phyloP scores from a whole-genome alignment of 768 basidiomycete genomes.

The Grammothele lineata region DNA sequence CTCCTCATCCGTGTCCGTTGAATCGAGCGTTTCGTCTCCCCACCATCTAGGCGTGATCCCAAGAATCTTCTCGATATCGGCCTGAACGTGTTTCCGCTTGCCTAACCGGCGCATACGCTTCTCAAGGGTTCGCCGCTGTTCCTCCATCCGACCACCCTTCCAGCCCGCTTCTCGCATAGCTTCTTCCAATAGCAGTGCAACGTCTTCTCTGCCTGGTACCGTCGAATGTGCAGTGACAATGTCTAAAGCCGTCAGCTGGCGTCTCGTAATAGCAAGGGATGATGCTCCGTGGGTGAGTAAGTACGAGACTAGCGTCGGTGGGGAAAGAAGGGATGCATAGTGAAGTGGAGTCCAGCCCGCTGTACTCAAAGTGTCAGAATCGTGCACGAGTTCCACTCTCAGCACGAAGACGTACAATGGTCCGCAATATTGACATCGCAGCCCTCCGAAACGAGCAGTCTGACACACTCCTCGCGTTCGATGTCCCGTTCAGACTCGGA shows the following conservation, averaged over 20 bases:
- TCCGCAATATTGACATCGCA: slow-evolving; percentile 60
- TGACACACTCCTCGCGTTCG: slow-evolving; percentile 87
- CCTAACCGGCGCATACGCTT: slow-evolving; percentile 50
- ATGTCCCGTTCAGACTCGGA: slow-evolving; percentile 78
- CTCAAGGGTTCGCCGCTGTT: slow-evolving; percentile 56
- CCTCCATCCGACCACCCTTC: slow-evolving; percentile 74
- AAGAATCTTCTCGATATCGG: slow-evolving; percentile 54
- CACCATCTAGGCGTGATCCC: slow-evolving; percentile 63
- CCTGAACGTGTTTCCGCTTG: slow-evolving; percentile 50
- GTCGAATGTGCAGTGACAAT: slow-evolving; percentile 82
- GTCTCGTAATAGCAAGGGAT: slow-evolving; percentile 68
- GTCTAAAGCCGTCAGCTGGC: slow-evolving; percentile 83
- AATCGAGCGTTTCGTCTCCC: slow-evolving; percentile 42
- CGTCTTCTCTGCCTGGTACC: slow-evolving; percentile 78
- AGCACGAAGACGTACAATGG: slow-evolving; percentile 43
- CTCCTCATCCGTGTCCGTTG: slow-evolving; percentile 40
- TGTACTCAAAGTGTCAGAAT: slow-evolving; percentile 27
- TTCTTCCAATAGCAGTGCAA: slow-evolving; percentile 83
- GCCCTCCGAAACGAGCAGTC: slow-evolving; percentile 74
- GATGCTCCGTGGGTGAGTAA: slow-evolving; percentile 92
- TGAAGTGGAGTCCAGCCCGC: slow-evolving; percentile 96
- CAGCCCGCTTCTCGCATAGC: slow-evolving; percentile 85
- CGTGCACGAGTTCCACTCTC: not conserved
- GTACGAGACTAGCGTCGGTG: slow-evolving; percentile 88
- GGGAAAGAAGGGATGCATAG: slow-evolving; percentile 83